A percentile compares a stretch with the other conserved stretches of the same genome.
These are phyloP conservation scores for Sporisorium exsertum DNA, from an alignment of 1,284 basidiomycete species.

Conservation along the genomic window DNA sequence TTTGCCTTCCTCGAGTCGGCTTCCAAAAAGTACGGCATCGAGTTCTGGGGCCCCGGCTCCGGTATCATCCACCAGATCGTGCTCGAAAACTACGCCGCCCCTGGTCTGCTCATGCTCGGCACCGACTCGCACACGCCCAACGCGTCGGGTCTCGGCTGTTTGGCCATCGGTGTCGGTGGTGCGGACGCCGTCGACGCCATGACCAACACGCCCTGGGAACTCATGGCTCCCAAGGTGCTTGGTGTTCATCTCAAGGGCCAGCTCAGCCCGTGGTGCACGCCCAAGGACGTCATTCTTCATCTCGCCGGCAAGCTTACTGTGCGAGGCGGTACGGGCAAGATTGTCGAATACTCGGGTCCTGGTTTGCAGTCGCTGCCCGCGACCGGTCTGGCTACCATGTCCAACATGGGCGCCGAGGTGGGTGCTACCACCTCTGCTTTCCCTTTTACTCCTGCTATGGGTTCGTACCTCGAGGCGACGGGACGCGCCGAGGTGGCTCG, in stretches of 20 bases:
- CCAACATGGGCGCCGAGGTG: constrained; percentile 99
- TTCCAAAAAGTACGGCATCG: constrained; percentile 87
- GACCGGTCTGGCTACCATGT: constrained; percentile 93
- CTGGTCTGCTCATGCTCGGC: constrained; percentile 74
- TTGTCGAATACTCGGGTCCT: constrained; percentile 97
- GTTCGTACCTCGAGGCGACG: constrained; percentile 88
- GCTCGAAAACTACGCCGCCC: constrained; percentile 91
- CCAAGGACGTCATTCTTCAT: constrained; percentile 96
- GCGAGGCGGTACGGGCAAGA: constrained; percentile 93
- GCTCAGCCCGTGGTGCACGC: constrained; percentile 90
- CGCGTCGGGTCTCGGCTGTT: constrained; percentile 95
- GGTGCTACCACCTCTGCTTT: constrained; percentile 98
- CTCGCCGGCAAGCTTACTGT: constrained; percentile 95
- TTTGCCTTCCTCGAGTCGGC: constrained; percentile 98
- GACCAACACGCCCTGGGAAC: constrained; percentile 97
- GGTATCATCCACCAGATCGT: constrained; percentile 97
- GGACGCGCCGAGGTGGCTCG: constrained; percentile 86
- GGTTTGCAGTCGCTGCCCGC: constrained; percentile 91
- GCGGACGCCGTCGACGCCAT: constrained; percentile 99
- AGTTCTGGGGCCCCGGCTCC: constrained; percentile 88
- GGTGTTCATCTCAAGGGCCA: constrained; percentile 88
- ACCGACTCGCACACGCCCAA: constrained; percentile 98
- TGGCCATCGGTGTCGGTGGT: constrained; percentile 98
- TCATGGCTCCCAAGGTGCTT: constrained; percentile 88
- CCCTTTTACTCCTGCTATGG: constrained; percentile 90